Conservation (phyloP, 257 asterid genomes). For the Fraxinus pennsylvanica region DNA sequence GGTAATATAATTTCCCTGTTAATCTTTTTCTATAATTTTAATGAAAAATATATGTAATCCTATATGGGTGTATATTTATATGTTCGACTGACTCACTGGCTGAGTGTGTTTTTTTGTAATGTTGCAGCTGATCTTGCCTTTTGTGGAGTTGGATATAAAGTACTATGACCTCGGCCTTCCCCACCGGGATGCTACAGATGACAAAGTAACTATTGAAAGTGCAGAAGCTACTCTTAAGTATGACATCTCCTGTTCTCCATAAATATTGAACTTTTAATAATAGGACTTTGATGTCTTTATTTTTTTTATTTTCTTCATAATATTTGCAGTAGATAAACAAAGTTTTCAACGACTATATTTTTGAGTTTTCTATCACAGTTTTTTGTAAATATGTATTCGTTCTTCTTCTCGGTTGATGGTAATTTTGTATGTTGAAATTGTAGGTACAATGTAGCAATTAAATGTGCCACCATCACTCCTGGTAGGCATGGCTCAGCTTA, state of each 20-base stretch:
- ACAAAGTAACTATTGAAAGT: conserved; percentile 95
- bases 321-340: neutral
- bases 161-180: conserved; percentile 95
- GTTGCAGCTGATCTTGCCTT: conserved; percentile 83
- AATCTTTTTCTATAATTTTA: neutral
- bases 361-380: neutral
- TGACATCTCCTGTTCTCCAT: conserved; percentile 23
- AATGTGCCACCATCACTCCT: conserved; percentile 99
- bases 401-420: neutral
- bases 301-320: neutral
- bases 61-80: neutral
- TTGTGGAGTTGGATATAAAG: conserved; percentile 92
- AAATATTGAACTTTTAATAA: neutral
- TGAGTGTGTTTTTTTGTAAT: conserved; percentile 20
- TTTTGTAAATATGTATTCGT: neutral
- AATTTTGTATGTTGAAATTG: conserved; percentile 27
- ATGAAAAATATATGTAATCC: neutral
- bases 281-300: neutral
- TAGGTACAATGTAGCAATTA: conserved; percentile 97
- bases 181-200: conserved; percentile 94
- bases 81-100: neutral
- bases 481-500: conserved; percentile 45
- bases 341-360: neutral
- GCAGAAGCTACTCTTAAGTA: conserved; percentile 99
- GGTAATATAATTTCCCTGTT: conserved; percentile 42